Evolutionary conservation across 1,284 basidiomycete genomes (phyloP).

Genomic region (Ganoderma lucidum): DNA sequence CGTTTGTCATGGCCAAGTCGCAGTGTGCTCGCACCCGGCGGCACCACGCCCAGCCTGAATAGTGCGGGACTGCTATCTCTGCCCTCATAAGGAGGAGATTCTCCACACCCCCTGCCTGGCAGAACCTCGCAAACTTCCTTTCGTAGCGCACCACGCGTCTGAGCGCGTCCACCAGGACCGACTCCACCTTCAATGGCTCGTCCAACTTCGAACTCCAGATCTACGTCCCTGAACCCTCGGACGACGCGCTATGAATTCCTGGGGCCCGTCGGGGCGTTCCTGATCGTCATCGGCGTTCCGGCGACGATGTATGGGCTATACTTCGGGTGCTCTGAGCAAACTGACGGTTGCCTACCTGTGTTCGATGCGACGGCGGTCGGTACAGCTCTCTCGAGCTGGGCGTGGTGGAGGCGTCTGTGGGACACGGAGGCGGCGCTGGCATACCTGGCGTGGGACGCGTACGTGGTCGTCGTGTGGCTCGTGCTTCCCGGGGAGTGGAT

Average conservation of each 20-base stretch:
- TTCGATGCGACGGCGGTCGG: slow-evolving; percentile 53
- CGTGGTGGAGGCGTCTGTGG: slow-evolving; percentile 81
- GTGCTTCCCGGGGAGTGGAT: slow-evolving; percentile 90
- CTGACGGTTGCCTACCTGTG: slow-evolving; percentile 78
- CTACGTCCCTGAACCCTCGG: slow-evolving; percentile 62
- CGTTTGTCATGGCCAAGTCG: not conserved
- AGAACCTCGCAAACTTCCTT: not conserved
- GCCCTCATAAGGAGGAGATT: not conserved
- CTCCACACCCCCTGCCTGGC: not conserved
- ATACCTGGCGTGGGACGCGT: slow-evolving; percentile 91
- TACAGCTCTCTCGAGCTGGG: slow-evolving; percentile 52
- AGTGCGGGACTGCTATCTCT: not conserved
- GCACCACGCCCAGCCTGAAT: too few species aligned
- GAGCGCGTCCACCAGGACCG: not conserved
- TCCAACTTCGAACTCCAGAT: slow-evolving; percentile 19
- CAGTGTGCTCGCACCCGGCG: not conserved
- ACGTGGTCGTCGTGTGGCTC: slow-evolving; percentile 84
- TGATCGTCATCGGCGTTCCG: slow-evolving; percentile 80
- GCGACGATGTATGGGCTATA: slow-evolving; percentile 81
- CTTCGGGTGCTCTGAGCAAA: slow-evolving; percentile 86
- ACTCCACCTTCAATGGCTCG: slow-evolving; percentile 6
- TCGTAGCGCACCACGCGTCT: not conserved
- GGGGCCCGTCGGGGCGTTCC: slow-evolving; percentile 83
- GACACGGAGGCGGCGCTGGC: slow-evolving; percentile 80
- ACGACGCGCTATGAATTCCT: slow-evolving; percentile 85